A percentile compares a stretch with the other conserved stretches of the same genome.
Conservation (phyloP, 2,329 filamentous ascomycete genomes). For the Colletotrichum aenigma region DNA sequence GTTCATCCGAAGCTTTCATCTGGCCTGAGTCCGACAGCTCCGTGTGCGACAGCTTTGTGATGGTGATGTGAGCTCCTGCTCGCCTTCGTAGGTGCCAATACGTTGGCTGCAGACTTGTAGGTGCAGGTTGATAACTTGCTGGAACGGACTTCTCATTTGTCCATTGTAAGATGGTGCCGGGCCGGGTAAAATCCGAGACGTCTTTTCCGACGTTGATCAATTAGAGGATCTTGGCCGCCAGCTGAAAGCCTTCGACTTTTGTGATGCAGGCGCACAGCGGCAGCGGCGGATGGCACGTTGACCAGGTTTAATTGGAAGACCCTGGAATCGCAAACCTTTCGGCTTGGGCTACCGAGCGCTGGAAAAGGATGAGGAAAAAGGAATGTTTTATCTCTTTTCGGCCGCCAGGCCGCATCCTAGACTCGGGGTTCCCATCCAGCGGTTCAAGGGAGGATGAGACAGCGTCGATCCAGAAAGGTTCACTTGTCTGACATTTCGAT, state of each 20-base stretch:
- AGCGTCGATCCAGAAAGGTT: background rate
- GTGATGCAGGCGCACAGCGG: background rate
- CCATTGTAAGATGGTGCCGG: background rate
- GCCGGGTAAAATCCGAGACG: background rate
- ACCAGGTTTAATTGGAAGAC: background rate
- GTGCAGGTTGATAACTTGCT: background rate
- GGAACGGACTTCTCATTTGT: background rate
- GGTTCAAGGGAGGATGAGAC: constrained; percentile 3
- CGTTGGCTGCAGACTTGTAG: background rate
- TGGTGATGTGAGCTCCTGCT: background rate
- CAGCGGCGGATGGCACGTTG: background rate
- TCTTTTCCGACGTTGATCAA: background rate
- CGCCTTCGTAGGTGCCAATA: background rate
- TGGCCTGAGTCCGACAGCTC: background rate
- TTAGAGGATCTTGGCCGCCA: background rate
- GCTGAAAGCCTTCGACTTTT: background rate
- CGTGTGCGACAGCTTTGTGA: background rate
- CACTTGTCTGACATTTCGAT: background rate
- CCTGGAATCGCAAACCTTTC: background rate
- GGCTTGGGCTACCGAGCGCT: background rate
- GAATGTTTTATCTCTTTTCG: background rate
- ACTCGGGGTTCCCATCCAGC: background rate
- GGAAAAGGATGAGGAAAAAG: background rate
- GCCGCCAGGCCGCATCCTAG: background rate
- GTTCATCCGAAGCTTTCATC: background rate